Percentiles rank a stretch among this genome's conserved stretches.
Conservation (phyloP, 306 rosid genomes). For the Crataegus laevigata region DNA sequence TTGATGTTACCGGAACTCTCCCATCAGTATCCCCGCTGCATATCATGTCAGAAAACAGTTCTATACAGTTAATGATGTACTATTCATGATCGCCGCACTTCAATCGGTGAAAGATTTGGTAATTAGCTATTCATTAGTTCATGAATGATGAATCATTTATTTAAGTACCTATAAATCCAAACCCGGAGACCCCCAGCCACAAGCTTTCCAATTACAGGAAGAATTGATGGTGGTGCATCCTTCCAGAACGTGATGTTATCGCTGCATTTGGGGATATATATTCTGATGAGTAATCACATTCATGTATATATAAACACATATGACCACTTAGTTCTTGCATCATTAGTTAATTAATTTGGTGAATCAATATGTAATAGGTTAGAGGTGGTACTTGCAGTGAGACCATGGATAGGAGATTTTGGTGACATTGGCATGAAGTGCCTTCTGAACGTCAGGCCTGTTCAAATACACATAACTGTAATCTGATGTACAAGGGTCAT, state of each 20-base stretch:
- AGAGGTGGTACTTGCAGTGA: slow-evolving; percentile 13
- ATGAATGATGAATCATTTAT: not conserved
- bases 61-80: not conserved
- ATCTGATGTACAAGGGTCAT: slow-evolving; percentile 37
- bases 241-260: slow-evolving; percentile 44
- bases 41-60: not conserved
- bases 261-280: slow-evolving; percentile 35
- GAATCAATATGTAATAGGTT: not conserved
- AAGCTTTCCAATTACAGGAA: slow-evolving; percentile 59
- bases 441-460: slow-evolving; percentile 40
- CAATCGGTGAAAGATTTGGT: not conserved
- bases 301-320: not conserved
- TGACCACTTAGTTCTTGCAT: not conserved
- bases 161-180: slow-evolving; percentile 66
- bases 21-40: slow-evolving; percentile 49
- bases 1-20: slow-evolving; percentile 41
- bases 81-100: not conserved
- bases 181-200: slow-evolving; percentile 60
- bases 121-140: not conserved
- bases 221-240: slow-evolving; percentile 56
- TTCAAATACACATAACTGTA: slow-evolving; percentile 28
- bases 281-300: not conserved
- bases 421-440: slow-evolving; percentile 49
- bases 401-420: slow-evolving; percentile 40
- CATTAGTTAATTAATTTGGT: not conserved